Base-by-base conservation (phyloP, 2,329 filamentous ascomycete species). In the Coccinonectria pachysandricola region DNA sequence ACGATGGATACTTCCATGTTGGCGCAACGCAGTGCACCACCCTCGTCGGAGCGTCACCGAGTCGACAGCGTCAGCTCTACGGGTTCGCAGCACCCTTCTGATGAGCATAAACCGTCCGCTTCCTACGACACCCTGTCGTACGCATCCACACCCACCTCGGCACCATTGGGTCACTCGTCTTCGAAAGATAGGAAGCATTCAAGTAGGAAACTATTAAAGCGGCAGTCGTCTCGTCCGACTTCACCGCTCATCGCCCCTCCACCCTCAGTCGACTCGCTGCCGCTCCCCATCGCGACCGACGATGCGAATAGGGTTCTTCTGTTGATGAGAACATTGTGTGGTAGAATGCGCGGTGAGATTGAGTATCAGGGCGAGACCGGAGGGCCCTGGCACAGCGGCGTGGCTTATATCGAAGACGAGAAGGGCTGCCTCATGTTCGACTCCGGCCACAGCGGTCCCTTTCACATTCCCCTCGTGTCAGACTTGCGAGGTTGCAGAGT, bases 331-430 rank as follows among this genome's bases (percentile, higher is more conserved):
- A 76, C 69, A 13, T 60, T 85, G 6, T 80, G 78, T 45, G 83
- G 84, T 15, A 71, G 76, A 39, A 91, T 88, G 82, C 76, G 75
- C 43, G 83, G 83, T 30, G 75, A 79, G 39, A 64, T 86, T 15
- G 77, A 83, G 37, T 88, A 83, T 48, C 73, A 79, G 42, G 64
- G 64, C 21, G 71, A 74, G 19, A 61, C 65, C 9, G 60, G 62
- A 13, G 72, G 67, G 10, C 62, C 67, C 1, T 91, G 83, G 83
- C 65, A 68, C 31, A 54, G 64, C 17, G 81, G 81, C n/a, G 71
- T 79, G 35, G 81, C 78, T 48, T 84, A 77, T 46, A 83, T 91
- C 35, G 78, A 87, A 35, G 79, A 84, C 32, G 77, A 83, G 23
- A 72, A 70, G 32, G 82, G 80, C 3, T 76, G 74, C 39, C 57